These are phyloP conservation scores for Thozetella sp. DNA, from an alignment of 495 filamentous ascomycete genomes.

Conservation along the genomic window DNA sequence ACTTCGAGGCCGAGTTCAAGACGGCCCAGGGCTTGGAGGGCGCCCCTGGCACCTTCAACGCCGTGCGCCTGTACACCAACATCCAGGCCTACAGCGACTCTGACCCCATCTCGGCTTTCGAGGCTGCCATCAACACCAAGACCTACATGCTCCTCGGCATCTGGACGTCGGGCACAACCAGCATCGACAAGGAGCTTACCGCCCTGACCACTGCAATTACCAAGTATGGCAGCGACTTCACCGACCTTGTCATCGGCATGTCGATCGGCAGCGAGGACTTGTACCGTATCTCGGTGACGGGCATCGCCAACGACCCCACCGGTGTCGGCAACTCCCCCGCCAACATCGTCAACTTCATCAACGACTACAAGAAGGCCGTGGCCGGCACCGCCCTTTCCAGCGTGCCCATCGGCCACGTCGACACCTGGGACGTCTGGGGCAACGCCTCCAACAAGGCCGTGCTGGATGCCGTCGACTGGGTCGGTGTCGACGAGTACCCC, in stretches of 20 bases:
- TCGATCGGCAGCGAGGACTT: slow-evolving; percentile 56
- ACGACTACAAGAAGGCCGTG: slow-evolving; percentile 43
- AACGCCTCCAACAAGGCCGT: slow-evolving; percentile 48
- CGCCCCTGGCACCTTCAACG: slow-evolving; percentile 47
- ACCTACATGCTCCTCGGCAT: slow-evolving; percentile 52
- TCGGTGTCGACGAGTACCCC: slow-evolving; percentile 53
- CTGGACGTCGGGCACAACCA: slow-evolving; percentile 50
- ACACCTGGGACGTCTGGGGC: slow-evolving; percentile 51
- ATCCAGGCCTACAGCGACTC: slow-evolving; percentile 51
- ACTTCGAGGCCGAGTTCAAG: slow-evolving; percentile 48
- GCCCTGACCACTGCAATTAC: slow-evolving; percentile 45
- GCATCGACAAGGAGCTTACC: slow-evolving; percentile 47
- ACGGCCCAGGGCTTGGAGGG: slow-evolving; percentile 39
- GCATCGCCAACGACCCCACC: slow-evolving; percentile 35
- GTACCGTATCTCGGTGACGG: slow-evolving; percentile 47
- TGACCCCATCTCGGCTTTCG: slow-evolving; percentile 50
- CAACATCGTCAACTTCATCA: slow-evolving; percentile 46
- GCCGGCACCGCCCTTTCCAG: slow-evolving; percentile 23
- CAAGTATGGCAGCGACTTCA: slow-evolving; percentile 38
- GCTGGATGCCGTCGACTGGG: slow-evolving; percentile 47
- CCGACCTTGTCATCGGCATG: slow-evolving; percentile 51
- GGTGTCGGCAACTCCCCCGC: slow-evolving; percentile 42
- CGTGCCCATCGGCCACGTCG: slow-evolving; percentile 51
- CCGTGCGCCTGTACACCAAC: slow-evolving; percentile 51
- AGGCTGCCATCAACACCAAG: slow-evolving; percentile 52